Conservation (phyloP, 352 stramenopile species). For the Phytophthora citrophthora region DNA sequence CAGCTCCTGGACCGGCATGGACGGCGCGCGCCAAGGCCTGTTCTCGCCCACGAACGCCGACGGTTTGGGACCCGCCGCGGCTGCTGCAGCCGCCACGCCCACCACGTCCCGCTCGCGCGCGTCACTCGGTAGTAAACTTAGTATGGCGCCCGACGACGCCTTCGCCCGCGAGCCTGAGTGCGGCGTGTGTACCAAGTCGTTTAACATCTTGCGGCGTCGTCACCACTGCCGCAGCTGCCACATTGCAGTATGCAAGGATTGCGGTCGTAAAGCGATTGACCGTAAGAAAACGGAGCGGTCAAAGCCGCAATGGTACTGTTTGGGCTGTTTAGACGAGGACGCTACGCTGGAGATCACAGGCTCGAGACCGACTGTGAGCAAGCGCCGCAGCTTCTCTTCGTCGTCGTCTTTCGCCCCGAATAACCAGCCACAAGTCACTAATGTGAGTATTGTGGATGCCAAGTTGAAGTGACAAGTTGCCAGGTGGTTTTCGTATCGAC, state of each 20-base stretch:
- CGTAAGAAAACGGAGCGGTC: conserved; percentile 53
- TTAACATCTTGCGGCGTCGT: conserved; percentile 82
- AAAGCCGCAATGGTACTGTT: conserved; percentile 84
- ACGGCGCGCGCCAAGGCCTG: conserved; percentile 31
- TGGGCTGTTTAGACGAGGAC: conserved; percentile 68
- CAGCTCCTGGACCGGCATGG: conserved; percentile 23
- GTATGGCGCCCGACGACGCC: conserved; percentile 44
- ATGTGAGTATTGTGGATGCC: conserved; percentile 38
- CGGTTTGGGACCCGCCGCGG: conserved; percentile 19
- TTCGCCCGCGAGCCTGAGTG: conserved; percentile 82
- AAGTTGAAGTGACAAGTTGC: conserved; percentile 28
- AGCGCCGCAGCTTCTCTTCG: conserved; percentile 71
- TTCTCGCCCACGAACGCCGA: conserved; percentile 41
- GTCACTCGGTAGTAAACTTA: conserved; percentile 46
- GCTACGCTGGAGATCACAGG: conserved; percentile 72
- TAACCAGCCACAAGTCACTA: conserved; percentile 47
- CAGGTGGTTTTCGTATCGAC: conserved; percentile 17
- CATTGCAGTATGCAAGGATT: conserved; percentile 87
- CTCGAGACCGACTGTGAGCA: conserved; percentile 50
- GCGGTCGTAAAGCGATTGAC: conserved; percentile 79
- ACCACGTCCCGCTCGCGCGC: conserved; percentile 28
- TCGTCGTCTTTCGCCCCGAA: conserved; percentile 40
- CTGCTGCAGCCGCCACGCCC: conserved; percentile 14
- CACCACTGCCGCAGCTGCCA: conserved; percentile 88
- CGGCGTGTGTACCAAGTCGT: conserved; percentile 77